Evolutionary conservation across 345 rosid species (phyloP), one percentile per base, ranked within the genome.

Genomic region (Alliaria petiolata): DNA sequence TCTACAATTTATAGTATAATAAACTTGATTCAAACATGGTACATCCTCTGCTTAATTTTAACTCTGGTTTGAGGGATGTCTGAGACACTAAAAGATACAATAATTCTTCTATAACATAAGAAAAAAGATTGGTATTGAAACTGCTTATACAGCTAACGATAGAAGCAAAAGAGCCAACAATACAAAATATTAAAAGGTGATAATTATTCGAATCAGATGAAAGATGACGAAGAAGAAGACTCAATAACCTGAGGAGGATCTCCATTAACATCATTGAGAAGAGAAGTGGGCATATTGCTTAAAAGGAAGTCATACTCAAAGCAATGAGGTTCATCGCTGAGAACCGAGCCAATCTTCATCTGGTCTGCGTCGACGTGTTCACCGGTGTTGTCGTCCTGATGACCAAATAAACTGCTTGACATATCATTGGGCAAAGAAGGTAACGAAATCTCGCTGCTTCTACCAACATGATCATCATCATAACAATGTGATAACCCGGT

Each of bases 361-460:
- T 62, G 17, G 3, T 68, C 69, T 68, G 58, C 58, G 35, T 26
- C 3, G 8, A 15, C 11, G 7, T 67, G 49, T 22, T 50, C 68
- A 45, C 12, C 35, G 2, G 19, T 62, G 33, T 62, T 62, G 74
- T 61, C 58, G 74, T 61, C 58, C 8, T 69, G 60, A 46, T 15
- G 20, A 56, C 39, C 34, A 12, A 46, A 76, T 10, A 68, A n/a
- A 53, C 69, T 61, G 38, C 51, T 75, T 54, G 79, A 19, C 74
- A 75, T 68, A 34, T 75, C 69, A 33, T 9, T 67, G 15, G 78
- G 73, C 0, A 61, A 45, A 44, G 79, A 75, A 39, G 78, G 78
- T 38, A 76, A 36, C 0, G 19, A 45, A 7, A 62, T 6, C 43
- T 61, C 64, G 14, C 13, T 53, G 65, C 19, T 19, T 30, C 8